Conservation (phyloP, 257 asterid species). For the Gentiana macrophylla region DNA sequence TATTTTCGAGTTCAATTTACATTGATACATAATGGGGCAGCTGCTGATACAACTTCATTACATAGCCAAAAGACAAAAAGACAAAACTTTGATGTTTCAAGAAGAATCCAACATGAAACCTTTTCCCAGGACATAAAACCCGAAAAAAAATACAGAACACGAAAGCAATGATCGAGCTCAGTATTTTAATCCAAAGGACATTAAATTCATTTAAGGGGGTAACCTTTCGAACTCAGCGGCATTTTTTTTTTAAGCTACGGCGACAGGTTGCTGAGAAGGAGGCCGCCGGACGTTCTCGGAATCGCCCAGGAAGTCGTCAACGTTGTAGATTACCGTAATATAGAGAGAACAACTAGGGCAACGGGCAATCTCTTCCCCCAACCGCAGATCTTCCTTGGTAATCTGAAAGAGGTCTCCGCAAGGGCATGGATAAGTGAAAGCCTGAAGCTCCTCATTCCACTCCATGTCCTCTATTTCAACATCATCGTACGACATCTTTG, state of each 20-base stretch:
- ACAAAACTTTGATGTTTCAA: too few relatives aligned
- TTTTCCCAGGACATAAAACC: not conserved
- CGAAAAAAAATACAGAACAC: not conserved
- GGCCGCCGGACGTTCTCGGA: slow-evolving; percentile 31
- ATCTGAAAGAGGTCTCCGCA: slow-evolving; percentile 94
- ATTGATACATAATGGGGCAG: too few relatives aligned
- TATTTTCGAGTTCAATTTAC: too few relatives aligned
- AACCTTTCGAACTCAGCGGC: slow-evolving; percentile 15
- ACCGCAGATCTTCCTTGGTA: slow-evolving; percentile 61
- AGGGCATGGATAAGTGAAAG: slow-evolving; percentile 89
- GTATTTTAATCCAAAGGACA: not conserved
- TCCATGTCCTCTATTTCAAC: slow-evolving; percentile 99
- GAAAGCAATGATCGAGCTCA: not conserved
- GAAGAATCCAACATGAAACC: too few relatives aligned
- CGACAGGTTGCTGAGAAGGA: slow-evolving; percentile 44
- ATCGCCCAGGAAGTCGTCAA: slow-evolving; percentile 60
- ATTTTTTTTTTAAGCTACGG: slow-evolving; percentile 52
- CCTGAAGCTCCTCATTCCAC: slow-evolving; percentile 72
- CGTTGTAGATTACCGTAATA: slow-evolving; percentile 70
- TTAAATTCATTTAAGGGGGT: not conserved
- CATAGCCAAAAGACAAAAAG: too few relatives aligned
- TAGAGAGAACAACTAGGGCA: slow-evolving; percentile 95
- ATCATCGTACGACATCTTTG: slow-evolving; percentile 87
- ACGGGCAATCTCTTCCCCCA: slow-evolving; percentile 85
- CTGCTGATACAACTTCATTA: too few relatives aligned